phyloP scores from a whole-genome alignment of 1,284 basidiomycete species.

The Cryptococcus floricola region DNA sequence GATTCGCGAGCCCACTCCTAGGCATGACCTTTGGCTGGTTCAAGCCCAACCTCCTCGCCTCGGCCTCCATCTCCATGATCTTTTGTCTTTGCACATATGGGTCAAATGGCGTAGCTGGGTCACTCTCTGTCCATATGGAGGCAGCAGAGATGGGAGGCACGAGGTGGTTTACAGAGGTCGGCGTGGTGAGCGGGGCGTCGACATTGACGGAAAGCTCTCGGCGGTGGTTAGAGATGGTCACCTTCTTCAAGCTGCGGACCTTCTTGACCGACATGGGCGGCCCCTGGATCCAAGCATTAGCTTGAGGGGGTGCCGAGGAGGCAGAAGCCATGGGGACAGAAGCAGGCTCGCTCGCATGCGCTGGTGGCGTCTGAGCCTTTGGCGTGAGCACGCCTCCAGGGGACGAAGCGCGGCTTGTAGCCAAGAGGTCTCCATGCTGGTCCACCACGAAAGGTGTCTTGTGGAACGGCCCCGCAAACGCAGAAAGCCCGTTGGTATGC shows the following conservation, averaged over 20 bases:
- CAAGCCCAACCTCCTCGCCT: not conserved
- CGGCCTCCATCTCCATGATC: conserved; percentile 11
- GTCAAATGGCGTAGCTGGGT: conserved; percentile 39
- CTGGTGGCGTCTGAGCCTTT: conserved; percentile 17
- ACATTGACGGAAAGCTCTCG: not conserved
- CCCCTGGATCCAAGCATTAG: conserved; percentile 26
- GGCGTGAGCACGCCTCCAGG: conserved; percentile 9
- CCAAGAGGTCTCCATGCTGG: conserved; percentile 12
- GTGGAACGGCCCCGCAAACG: conserved; percentile 27
- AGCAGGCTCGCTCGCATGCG: not conserved
- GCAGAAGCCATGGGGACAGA: conserved; percentile 5
- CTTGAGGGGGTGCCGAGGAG: conserved; percentile 4
- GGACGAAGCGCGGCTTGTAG: not conserved
- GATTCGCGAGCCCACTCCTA: conserved; percentile 5
- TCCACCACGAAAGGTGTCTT: conserved; percentile 16
- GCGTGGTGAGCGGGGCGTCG: conserved; percentile 1
- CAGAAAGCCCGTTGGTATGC: conserved; percentile 12
- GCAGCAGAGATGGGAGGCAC: conserved; percentile 23
- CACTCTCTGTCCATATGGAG: conserved; percentile 38
- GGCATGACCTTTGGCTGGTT: not conserved
- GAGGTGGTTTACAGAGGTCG: conserved; percentile 7
- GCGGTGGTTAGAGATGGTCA: conserved; percentile 10
- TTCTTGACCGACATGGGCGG: conserved; percentile 17
- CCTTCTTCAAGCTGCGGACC: conserved; percentile 13
- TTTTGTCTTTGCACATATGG: conserved; percentile 15